Conservation (phyloP, 2,329 filamentous ascomycete species). For the Coniochaeta hoffmannii region DNA sequence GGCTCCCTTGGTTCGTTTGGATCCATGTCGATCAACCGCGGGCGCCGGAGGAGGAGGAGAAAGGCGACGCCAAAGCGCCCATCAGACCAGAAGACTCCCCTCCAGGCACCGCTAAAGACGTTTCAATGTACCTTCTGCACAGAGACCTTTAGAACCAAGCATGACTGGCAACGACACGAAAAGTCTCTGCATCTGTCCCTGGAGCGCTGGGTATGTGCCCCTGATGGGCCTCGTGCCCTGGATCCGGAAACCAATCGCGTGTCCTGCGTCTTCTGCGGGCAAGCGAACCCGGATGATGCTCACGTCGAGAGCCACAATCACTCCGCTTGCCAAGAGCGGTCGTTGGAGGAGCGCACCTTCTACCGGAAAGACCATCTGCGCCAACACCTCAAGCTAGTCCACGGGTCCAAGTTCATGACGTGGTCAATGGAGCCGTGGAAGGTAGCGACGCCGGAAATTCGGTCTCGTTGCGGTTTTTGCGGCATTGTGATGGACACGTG, state of each 20-base stretch:
- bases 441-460: conserved; percentile 50
- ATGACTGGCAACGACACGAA: conserved; percentile 66
- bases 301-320: conserved; percentile 55
- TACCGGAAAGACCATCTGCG: conserved; percentile 62
- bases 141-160: conserved; percentile 59
- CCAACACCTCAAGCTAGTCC: conserved; percentile 56
- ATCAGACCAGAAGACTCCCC: conserved; percentile 25
- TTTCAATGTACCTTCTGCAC: conserved; percentile 65
- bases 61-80: conserved; percentile 29
- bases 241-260: conserved; percentile 51
- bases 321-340: conserved; percentile 59
- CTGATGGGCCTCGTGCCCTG: conserved; percentile 46
- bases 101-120: conserved; percentile 41
- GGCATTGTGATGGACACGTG: conserved; percentile 54
- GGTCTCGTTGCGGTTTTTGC: conserved; percentile 60
- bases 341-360: conserved; percentile 53
- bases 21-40: conserved; percentile 27
- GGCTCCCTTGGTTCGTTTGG: conserved; percentile 47
- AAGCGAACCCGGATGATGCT: conserved; percentile 44
- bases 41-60: conserved; percentile 42
- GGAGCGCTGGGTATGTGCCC: conserved; percentile 58
- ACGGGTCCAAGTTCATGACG: conserved; percentile 51
- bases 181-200: conserved; percentile 59
- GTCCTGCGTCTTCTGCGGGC: conserved; percentile 53
- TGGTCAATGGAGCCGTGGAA: conserved; percentile 63